A percentile compares a stretch with the other conserved stretches of the same genome.
phyloP scores from a whole-genome alignment of 2,329 filamentous ascomycete genomes.

The Apiospora hydei region DNA sequence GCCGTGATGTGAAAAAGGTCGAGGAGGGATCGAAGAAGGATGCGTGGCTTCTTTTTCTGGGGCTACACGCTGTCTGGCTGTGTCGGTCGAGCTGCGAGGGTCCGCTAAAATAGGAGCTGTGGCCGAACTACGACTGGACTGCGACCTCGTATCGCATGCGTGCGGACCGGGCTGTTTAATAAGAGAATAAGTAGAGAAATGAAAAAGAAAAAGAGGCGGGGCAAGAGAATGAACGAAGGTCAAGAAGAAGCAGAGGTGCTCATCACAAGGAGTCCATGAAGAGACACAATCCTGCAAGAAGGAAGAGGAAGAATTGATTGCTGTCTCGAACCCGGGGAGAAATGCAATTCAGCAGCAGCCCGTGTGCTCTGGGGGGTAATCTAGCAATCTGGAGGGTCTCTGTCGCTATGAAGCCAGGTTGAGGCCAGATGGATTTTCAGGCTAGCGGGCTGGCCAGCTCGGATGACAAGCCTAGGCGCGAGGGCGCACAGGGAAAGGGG shows the following conservation, averaged over 20 bases:
- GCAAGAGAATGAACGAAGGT: slow-evolving; percentile 30
- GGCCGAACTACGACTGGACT: slow-evolving; percentile 28
- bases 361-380: background rate
- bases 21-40: slow-evolving; percentile 30
- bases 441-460: slow-evolving; percentile 17
- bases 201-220: slow-evolving; percentile 24
- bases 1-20: slow-evolving; percentile 21
- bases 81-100: slow-evolving; percentile 3
- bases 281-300: slow-evolving; percentile 17
- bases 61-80: slow-evolving; percentile 10
- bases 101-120: slow-evolving; percentile 29
- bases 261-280: slow-evolving; percentile 27
- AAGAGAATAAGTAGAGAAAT: no score
- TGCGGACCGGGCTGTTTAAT: slow-evolving; percentile 3
- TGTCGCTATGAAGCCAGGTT: slow-evolving; percentile 13
- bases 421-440: slow-evolving; percentile 6
- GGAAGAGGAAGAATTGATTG: background rate
- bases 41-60: slow-evolving; percentile 37
- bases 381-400: background rate
- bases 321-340: background rate
- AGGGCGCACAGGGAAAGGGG: background rate
- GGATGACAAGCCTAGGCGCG: slow-evolving; percentile 9
- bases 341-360: slow-evolving; percentile 4
- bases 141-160: slow-evolving; percentile 30
- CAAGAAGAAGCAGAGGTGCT: slow-evolving; percentile 27